A percentile compares a stretch with the other conserved stretches of the same genome.
Evolutionary conservation across 331 rosid species (phyloP).

Genomic region (Saraca asoca): DNA sequence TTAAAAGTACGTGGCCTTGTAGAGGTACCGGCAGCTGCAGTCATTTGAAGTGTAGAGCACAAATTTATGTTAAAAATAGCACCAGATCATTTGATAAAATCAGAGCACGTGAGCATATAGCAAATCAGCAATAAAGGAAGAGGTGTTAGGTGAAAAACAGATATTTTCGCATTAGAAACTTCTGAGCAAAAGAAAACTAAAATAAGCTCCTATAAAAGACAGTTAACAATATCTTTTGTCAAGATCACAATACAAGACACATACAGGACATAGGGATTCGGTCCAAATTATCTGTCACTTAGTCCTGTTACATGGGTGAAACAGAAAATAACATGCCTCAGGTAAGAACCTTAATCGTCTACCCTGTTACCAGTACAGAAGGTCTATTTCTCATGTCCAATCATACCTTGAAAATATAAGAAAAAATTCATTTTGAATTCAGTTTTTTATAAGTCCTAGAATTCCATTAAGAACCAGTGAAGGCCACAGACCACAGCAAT

Average conservation of each 20-base stretch:
- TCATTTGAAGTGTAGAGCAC: conserved; percentile 24
- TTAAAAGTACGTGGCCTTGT: conserved; percentile 57
- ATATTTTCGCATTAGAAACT: no score
- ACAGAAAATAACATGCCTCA: no score
- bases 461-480: neutral
- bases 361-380: neutral
- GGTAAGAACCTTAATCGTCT: no score
- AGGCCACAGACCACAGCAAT: neutral
- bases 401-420: neutral
- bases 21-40: conserved; percentile 63
- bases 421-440: neutral
- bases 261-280: no score
- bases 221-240: no score
- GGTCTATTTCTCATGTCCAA: neutral
- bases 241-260: no score
- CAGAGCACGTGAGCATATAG: neutral
- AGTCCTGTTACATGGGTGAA: no score
- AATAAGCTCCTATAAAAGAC: no score
- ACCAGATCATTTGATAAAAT: neutral
- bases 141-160: no score
- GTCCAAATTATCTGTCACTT: no score
- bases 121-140: no score
- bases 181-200: no score
- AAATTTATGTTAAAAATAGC: neutral
- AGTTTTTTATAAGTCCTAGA: neutral